Evolutionary conservation across 805 yeast genomes (phyloP), one percentile per base, ranked within the genome.

Genomic region (Yarrowia sp.): DNA sequence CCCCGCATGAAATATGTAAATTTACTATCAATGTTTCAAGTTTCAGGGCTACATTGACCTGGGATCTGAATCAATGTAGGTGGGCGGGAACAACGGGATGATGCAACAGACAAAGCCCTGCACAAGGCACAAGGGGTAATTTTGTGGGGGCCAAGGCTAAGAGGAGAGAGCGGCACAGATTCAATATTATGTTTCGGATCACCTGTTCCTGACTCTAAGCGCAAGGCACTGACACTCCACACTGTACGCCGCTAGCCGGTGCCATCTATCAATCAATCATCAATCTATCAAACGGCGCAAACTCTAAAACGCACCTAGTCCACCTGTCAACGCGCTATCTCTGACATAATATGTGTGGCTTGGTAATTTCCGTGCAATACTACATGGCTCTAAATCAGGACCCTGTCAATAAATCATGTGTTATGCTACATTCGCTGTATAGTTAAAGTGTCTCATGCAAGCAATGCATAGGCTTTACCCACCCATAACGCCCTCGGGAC

Each of bases 401-500:
- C 31, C 39, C 55, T 33, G 41, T 48, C 55, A 48, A 48, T 48
- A 35, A 48, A 48, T 48, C 55, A 48, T 48, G 55, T 48, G 55
- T 13, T 17, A 48, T 33, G 32, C 55, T 48, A 48, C 41, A 48
- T 35, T 7, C 8, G 53, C 53, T 48, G 28, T 17, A 48, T 33
- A 18, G 41, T 39, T 48, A 48, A 28, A 35, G 43, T 51, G 43
- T 35, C 22, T 18, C 42, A 50, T 50, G 58, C 35, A 51, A 36
- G 43, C 58, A 36, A 14, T 38, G 43, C 42, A 51, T 18, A 14
- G 35, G 42, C 7, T 22, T 53, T 67, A 75, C 13, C 78, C 78
- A n/a, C 79, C 79, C 9, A 74, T 72, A 4, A 70, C 77, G 35
- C 73, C 74, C 4, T 74, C 74, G 3, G 76, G 75, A 1, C 80